A percentile compares a stretch with the other conserved stretches of the same genome.
These are phyloP conservation scores for Juncus effusus DNA, from an alignment of 176 grass and related monocot genomes.

Conservation along the genomic window DNA sequence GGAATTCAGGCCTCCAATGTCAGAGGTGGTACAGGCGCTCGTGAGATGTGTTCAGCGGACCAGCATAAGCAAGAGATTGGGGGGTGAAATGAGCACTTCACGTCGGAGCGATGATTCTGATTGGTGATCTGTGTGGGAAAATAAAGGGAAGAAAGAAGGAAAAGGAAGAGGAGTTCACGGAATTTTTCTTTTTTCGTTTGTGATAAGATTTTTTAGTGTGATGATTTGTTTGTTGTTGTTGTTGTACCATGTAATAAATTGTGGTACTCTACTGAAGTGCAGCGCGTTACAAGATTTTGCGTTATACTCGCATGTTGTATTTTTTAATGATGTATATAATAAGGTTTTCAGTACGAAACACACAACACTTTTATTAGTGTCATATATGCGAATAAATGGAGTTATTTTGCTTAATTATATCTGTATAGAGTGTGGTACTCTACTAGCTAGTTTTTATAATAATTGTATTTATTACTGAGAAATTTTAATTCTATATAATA, in stretches of 20 bases:
- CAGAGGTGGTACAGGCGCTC: slow-evolving; percentile 65
- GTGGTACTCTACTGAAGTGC: slow-evolving; percentile 16
- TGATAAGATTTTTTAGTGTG: slow-evolving; percentile 12
- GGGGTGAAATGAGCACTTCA: slow-evolving; percentile 35
- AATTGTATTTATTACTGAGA: no score
- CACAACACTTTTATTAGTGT: no score
- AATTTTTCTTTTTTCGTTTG: no score
- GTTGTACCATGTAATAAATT: slow-evolving; percentile 19
- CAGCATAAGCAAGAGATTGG: slow-evolving; percentile 48
- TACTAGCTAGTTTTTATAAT: no score
- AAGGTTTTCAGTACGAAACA: no score
- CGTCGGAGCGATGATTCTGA: slow-evolving; percentile 58
- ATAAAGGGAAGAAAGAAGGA: no score
- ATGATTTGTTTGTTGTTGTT: slow-evolving; percentile 24
- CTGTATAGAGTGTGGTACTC: no score
- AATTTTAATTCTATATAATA: no score
- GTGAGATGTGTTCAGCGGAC: slow-evolving; percentile 46
- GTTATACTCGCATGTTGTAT: no score
- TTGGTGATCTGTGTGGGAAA: slow-evolving; percentile 33
- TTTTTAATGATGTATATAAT: no score
- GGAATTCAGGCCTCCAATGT: slow-evolving; percentile 70
- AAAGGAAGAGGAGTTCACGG: not conserved
- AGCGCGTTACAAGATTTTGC: slow-evolving; percentile 10
- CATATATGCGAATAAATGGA: no score
- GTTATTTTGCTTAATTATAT: no score